These are phyloP conservation scores for Geotrichum reessii DNA, from an alignment of 1,139 yeast genomes.

Conservation along the genomic window DNA sequence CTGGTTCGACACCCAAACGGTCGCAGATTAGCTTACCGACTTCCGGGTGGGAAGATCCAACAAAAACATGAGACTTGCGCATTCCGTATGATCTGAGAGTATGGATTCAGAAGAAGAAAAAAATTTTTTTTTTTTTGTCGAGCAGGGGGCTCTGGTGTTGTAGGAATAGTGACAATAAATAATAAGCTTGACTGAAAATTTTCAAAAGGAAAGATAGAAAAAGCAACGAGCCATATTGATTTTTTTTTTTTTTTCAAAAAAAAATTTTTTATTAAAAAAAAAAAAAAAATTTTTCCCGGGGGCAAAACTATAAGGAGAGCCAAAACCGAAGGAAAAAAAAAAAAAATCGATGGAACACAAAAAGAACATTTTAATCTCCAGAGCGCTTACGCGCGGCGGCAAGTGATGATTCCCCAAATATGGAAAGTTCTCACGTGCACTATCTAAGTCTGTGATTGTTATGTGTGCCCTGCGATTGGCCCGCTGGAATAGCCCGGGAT, in stretches of 20 bases:
- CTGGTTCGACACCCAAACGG: constrained; percentile 85
- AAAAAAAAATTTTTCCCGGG: not conserved
- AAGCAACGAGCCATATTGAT: not conserved
- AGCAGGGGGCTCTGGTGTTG: not conserved
- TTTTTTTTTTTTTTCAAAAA: not conserved
- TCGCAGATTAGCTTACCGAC: constrained; percentile 86
- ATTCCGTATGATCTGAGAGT: constrained; percentile 43
- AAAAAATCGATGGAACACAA: too few species aligned
- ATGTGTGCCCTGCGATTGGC: not conserved
- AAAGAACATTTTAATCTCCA: not conserved
- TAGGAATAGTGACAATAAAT: not conserved
- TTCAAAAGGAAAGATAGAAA: not conserved
- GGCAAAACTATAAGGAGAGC: not conserved
- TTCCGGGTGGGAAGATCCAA: constrained; percentile 94
- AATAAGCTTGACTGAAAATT: not conserved
- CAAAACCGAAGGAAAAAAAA: too few species aligned
- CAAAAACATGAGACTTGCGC: constrained; percentile 96
- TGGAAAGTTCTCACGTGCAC: not conserved
- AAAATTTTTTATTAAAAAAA: too few species aligned
- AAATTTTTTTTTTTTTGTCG: not conserved
- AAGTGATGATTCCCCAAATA: not conserved
- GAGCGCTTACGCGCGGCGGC: not conserved
- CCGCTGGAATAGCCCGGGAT: not conserved
- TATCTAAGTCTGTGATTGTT: not conserved
- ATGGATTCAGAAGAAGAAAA: not conserved